Evolutionary conservation across 202 grass and related monocot genomes (phyloP), one percentile per base, ranked within the genome.

Genomic region (Brachypodium distachyon): DNA sequence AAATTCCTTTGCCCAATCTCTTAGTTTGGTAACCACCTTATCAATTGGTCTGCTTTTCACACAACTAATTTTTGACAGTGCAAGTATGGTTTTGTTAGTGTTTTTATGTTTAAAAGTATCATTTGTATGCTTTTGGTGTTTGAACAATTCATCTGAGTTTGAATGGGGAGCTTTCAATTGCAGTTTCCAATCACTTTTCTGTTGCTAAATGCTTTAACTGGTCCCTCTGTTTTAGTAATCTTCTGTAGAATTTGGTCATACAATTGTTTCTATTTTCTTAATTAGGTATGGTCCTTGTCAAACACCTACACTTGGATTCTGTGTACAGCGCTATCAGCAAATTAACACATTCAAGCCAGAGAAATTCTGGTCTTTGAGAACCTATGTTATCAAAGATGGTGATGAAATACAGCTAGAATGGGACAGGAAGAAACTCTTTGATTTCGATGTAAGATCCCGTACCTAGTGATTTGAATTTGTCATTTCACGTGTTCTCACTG

Each of bases 261-360:
- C 31, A 41, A 43, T 67, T 84, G 2, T 26, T 54, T 71, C 17
- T 31, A 22, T 31, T 47, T 69, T 76, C 25, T 82, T 68, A 85
- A 83, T 86, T 85, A 97, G 95, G 66, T 94, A 94, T 86, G 95
- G 95, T 43, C 95, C 95, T 42, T 97, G 95, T 81, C 95, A 97
- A 82, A 97, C 95, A 26, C 95, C 95, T 82, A 97, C 95, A 0
- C 87, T 97, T 50, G 91, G 91, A 76, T 94, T 97, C 77, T 97
- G 95, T 92, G 91, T 97, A 63, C 91, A 94, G 25, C 86, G 91
- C 17, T 90, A 85, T 73, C 82, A 94, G 87, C 95, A 94, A 90
- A 97, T 97, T 63, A 94, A 84, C 32, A 97, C 89, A 82, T 97
- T 97, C 71, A 97, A 97, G 85, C 95, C 95, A 77, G 95, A 97